Conservation (phyloP, 2,329 filamentous ascomycete species). For the Delphinella strobiligena region DNA sequence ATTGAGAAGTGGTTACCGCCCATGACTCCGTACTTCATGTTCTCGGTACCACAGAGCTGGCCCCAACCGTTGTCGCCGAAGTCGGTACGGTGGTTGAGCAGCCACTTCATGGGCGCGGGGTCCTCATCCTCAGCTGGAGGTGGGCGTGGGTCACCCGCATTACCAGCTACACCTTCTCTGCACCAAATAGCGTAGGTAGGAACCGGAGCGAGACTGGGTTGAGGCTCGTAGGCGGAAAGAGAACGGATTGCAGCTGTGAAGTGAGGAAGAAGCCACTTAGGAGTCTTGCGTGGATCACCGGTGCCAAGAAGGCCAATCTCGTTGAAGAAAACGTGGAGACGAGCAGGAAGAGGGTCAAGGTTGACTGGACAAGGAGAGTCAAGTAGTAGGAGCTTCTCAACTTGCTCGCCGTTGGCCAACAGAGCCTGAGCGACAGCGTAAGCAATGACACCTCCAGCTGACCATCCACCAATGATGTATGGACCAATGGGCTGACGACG, state of each 20-base stretch:
- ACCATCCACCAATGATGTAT: constrained; percentile 44
- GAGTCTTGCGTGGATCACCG: constrained; percentile 46
- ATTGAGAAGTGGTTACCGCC: constrained; percentile 64
- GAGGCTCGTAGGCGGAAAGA: constrained; percentile 56
- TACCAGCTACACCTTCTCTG: constrained; percentile 59
- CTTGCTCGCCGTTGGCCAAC: constrained; percentile 34
- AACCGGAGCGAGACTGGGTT: constrained; percentile 50
- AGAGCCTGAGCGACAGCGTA: constrained; percentile 40
- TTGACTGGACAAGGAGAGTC: constrained; percentile 42
- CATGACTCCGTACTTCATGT: constrained; percentile 55
- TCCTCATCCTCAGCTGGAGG: constrained; percentile 47
- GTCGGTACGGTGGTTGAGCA: constrained; percentile 61
- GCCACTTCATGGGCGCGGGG: constrained; percentile 46
- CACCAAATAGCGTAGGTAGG: constrained; percentile 58
- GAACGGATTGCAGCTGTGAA: constrained; percentile 58
- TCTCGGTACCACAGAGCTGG: constrained; percentile 48
- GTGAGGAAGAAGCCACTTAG: constrained; percentile 62
- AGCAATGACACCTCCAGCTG: constrained; percentile 43
- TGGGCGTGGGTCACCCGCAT: constrained; percentile 53
- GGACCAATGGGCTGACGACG: constrained; percentile 55
- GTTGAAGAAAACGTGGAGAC: constrained; percentile 61
- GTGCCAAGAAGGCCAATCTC: constrained; percentile 60
- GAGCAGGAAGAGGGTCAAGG: constrained; percentile 37
- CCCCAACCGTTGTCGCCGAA: constrained; percentile 61
- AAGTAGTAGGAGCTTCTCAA: constrained; percentile 40